These are phyloP conservation scores for Sparassis latifolia DNA, from an alignment of 1,284 basidiomycete species.

Conservation along the genomic window DNA sequence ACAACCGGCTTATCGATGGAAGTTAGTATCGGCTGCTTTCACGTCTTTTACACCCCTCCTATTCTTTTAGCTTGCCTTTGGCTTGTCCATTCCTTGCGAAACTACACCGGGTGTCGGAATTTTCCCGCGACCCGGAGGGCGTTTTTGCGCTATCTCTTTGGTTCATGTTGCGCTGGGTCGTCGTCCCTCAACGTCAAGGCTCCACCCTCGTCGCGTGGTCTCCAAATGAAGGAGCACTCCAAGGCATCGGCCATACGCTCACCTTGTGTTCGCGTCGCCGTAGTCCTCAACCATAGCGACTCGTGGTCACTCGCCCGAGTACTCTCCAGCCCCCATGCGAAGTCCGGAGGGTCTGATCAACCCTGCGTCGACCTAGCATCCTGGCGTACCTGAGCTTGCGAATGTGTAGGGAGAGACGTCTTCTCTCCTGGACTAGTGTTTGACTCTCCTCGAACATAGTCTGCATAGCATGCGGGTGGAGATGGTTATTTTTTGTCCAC, in stretches of 20 bases:
- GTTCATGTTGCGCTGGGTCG: no score
- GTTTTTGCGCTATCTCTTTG: no score
- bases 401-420: background rate
- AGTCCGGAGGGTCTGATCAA: constrained; percentile 13
- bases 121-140: no score
- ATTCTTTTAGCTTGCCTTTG: constrained; percentile 9
- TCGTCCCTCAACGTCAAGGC: no score
- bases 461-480: constrained; percentile 1
- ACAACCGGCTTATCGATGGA: constrained; percentile 99
- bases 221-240: no score
- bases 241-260: no score
- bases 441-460: background rate
- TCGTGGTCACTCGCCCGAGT: background rate
- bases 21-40: constrained; percentile 85
- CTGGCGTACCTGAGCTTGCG: background rate
- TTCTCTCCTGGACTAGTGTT: background rate
- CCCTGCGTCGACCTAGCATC: constrained; percentile 1
- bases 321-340: constrained; percentile 3
- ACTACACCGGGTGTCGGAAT: no score
- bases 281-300: no score
- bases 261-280: no score
- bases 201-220: no score
- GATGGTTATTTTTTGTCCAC: constrained; percentile 2
- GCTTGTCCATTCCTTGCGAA: background rate
- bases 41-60: constrained; percentile 27